These are phyloP conservation scores for Avena sativa DNA, from an alignment of 176 grass and related monocot genomes.

Conservation along the genomic window DNA sequence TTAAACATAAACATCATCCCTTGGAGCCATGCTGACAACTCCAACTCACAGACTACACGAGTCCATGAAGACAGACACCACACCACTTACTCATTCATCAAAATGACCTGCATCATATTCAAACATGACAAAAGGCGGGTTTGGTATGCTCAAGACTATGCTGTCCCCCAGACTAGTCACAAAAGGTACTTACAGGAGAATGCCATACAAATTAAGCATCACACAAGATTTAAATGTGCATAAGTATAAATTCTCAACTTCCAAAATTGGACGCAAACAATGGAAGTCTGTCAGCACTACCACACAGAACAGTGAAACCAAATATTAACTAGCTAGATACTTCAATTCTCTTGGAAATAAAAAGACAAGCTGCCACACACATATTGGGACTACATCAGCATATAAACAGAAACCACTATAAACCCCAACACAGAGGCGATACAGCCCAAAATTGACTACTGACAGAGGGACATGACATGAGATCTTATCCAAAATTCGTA, in stretches of 20 bases:
- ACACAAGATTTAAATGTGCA: background rate
- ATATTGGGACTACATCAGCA: no score
- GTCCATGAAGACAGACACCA: constrained; percentile 30
- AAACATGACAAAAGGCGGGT: background rate
- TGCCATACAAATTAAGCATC: background rate
- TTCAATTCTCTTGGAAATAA: background rate
- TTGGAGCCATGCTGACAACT: constrained; percentile 8
- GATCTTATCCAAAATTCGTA: no score
- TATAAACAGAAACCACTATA: no score
- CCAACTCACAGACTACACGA: constrained; percentile 15
- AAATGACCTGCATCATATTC: background rate
- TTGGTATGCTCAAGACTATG: background rate
- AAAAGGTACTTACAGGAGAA: constrained; percentile 22
- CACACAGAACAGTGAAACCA: background rate
- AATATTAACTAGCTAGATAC: background rate
- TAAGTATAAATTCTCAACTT: background rate
- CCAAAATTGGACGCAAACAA: background rate
- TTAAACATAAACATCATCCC: constrained; percentile 23
- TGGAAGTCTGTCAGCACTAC: background rate
- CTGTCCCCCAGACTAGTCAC: background rate
- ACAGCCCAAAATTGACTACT: no score
- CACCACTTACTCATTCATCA: constrained; percentile 31
- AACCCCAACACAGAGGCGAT: no score
- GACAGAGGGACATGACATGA: no score
- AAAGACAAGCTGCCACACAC: no score